These are phyloP conservation scores for Pythium dissimile DNA, from an alignment of 352 stramenopile species.

Conservation along the genomic window DNA sequence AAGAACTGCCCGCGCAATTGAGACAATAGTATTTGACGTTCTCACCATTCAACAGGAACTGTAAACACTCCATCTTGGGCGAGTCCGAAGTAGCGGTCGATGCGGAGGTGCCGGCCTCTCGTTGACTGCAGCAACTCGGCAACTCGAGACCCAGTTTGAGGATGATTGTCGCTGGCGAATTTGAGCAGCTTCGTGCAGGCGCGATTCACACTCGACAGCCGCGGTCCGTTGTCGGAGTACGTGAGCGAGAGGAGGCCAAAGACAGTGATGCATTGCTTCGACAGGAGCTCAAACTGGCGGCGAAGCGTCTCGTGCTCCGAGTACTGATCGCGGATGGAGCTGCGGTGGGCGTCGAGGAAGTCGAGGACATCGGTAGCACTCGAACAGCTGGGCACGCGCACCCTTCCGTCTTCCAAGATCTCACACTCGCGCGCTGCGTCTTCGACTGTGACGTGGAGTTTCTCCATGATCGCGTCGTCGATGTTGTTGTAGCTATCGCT, in stretches of 20 bases:
- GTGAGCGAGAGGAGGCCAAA: conserved; percentile 36
- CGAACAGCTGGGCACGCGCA: conserved; percentile 32
- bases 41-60: conserved; percentile 9
- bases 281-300: conserved; percentile 33
- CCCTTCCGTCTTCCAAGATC: conserved; percentile 38
- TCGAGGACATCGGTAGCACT: conserved; percentile 11
- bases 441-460: conserved; percentile 42
- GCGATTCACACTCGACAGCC: conserved; percentile 20
- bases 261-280: conserved; percentile 27
- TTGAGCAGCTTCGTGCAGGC: conserved; percentile 20
- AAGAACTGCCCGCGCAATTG: too few species aligned
- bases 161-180: conserved; percentile 27
- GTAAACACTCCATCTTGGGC: conserved; percentile 22
- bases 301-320: not conserved
- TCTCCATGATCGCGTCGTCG: conserved; percentile 33
- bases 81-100: conserved; percentile 20
- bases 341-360: conserved; percentile 13
- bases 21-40: too few species aligned
- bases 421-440: conserved; percentile 33
- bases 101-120: conserved; percentile 2
- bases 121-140: not conserved
- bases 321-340: conserved; percentile 10
- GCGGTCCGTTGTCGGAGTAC: conserved; percentile 29
- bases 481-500: not conserved
- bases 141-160: too few species aligned